These are phyloP conservation scores for Parasitella parasitica DNA, from an alignment of 371 early-diverging fungal genomes.

Conservation along the genomic window DNA sequence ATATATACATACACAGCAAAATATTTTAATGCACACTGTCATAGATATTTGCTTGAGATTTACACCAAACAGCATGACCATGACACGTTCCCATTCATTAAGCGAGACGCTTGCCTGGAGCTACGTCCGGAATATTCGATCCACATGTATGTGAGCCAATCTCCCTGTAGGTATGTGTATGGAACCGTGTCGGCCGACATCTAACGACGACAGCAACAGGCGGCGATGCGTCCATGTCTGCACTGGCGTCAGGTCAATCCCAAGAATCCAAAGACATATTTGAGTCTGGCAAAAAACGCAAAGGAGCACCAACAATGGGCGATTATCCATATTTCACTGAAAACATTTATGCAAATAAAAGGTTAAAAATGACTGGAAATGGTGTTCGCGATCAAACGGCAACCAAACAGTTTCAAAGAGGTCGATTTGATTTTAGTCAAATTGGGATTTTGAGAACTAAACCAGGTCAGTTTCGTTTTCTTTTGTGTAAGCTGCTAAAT, in stretches of 20 bases:
- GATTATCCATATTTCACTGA: constrained; percentile 19
- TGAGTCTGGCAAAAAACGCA: constrained; percentile 36
- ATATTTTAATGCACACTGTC: background rate
- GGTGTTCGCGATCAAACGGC: background rate
- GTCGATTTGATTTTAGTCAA: constrained; percentile 57
- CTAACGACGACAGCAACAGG: too few relatives aligned
- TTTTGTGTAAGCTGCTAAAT: background rate
- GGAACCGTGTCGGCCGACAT: background rate
- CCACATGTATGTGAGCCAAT: constrained; percentile 77
- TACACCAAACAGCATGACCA: constrained; percentile 2
- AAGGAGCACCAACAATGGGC: constrained; percentile 14
- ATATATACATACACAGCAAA: background rate
- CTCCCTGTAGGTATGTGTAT: constrained; percentile 58
- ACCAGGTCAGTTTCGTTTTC: constrained; percentile 52
- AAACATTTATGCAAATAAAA: constrained; percentile 38
- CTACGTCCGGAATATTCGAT: constrained; percentile 36
- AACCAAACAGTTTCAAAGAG: constrained; percentile 43
- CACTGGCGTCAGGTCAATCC: constrained; percentile 56
- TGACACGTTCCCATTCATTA: background rate
- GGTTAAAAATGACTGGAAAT: constrained; percentile 21
- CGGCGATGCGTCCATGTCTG: constrained; percentile 77
- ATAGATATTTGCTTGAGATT: constrained; percentile 31
- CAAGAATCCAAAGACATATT: constrained; percentile 46
- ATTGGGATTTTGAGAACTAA: constrained; percentile 74
- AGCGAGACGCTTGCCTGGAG: constrained; percentile 2